These are phyloP conservation scores for Cryptomeria japonica DNA, from an alignment of 75 land plant species.

Conservation along the genomic window DNA sequence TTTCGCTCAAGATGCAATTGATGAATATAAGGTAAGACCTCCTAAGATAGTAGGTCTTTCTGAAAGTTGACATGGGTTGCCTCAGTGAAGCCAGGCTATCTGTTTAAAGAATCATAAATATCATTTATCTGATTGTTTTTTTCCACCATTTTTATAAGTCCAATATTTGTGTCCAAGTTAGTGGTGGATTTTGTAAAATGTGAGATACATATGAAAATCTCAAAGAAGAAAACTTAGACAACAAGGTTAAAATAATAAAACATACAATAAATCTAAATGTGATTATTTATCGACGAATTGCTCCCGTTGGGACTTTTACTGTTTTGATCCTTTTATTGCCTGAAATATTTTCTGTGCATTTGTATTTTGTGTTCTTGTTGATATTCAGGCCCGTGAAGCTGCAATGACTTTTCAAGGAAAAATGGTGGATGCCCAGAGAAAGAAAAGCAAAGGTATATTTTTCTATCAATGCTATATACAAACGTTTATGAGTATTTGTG, in stretches of 20 bases:
- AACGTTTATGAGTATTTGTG: background rate
- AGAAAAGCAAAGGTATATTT: constrained; percentile 81
- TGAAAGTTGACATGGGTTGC: background rate
- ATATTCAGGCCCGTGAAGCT: constrained; percentile 83
- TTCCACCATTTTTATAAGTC: background rate
- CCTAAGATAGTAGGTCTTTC: background rate
- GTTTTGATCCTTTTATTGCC: background rate
- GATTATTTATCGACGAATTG: background rate
- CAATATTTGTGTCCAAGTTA: background rate
- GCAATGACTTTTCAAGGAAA: constrained; percentile 74
- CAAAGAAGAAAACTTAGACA: background rate
- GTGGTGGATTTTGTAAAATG: background rate
- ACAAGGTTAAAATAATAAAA: background rate
- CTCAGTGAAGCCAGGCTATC: background rate
- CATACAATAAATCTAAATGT: background rate
- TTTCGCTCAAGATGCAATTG: constrained; percentile 95
- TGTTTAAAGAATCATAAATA: background rate
- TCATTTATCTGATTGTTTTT: background rate
- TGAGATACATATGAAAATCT: background rate
- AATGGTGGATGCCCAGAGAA: constrained; percentile 85
- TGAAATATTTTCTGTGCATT: background rate
- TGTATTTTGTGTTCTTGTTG: constrained; percentile 7
- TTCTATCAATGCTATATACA: background rate
- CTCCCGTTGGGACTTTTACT: background rate
- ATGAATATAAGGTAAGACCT: constrained; percentile 87